These are phyloP conservation scores for Cladochytrium replicatum DNA, from an alignment of 192 early-diverging fungal species.

Conservation along the genomic window DNA sequence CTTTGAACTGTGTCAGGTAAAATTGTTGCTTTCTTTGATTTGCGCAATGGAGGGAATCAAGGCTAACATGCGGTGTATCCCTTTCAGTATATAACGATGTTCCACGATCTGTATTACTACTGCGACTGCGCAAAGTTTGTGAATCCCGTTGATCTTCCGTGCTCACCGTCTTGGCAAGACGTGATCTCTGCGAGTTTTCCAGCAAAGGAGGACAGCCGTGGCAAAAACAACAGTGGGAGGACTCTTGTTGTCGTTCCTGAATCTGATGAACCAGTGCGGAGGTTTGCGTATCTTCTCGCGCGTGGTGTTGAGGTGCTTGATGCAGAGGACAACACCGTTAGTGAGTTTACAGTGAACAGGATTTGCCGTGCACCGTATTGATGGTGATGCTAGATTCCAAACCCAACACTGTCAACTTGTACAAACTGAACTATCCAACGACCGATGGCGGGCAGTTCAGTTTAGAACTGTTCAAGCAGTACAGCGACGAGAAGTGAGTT, in stretches of 20 bases:
- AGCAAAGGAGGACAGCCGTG: constrained; percentile 11
- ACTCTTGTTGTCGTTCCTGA: constrained; percentile 1
- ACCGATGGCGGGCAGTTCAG: constrained; percentile 57
- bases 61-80: neutral
- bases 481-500: constrained; percentile 67
- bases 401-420: constrained; percentile 79
- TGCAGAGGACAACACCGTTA: constrained; percentile 61
- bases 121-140: constrained; percentile 93
- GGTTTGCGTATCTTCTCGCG: constrained; percentile 72
- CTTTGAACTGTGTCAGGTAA: constrained; percentile 65
- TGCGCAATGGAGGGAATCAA: neutral
- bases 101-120: constrained; percentile 71
- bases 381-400: constrained; percentile 28
- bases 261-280: constrained; percentile 7
- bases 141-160: constrained; percentile 49
- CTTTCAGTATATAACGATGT: constrained; percentile 39
- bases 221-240: constrained; percentile 22
- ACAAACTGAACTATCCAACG: constrained; percentile 77
- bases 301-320: constrained; percentile 87
- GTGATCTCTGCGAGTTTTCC: constrained; percentile 14
- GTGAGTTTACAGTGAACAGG: constrained; percentile 31
- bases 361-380: neutral
- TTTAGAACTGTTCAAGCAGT: constrained; percentile 67
- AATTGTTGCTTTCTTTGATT: neutral
- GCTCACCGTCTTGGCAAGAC: constrained; percentile 19